Conservation (phyloP, 768 basidiomycete genomes). For the Guyanaporus albipodus region DNA sequence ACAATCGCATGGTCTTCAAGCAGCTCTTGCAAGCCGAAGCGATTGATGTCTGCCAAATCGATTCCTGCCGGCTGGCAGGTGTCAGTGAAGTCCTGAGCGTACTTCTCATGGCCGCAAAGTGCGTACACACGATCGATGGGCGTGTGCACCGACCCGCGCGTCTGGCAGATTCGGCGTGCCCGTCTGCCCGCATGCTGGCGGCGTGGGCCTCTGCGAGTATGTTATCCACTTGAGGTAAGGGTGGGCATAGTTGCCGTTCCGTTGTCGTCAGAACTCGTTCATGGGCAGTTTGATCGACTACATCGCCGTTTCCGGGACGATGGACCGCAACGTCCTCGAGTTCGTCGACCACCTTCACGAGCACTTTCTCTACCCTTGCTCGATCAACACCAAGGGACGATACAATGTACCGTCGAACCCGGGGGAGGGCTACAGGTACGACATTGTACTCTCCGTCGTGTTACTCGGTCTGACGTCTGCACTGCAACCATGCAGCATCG, state of each 20-base stretch:
- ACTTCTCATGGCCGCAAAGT: slow-evolving; percentile 91
- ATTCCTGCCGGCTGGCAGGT: slow-evolving; percentile 89
- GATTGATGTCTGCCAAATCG: slow-evolving; percentile 94
- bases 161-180: slow-evolving; percentile 73
- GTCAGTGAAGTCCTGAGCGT: slow-evolving; percentile 95
- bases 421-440: slow-evolving; percentile 62
- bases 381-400: slow-evolving; percentile 78
- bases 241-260: neutral
- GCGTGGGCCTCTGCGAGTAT: slow-evolving; percentile 93
- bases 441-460: neutral
- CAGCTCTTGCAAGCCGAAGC: slow-evolving; percentile 90
- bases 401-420: slow-evolving; percentile 83
- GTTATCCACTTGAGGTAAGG: slow-evolving; percentile 76
- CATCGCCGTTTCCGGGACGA: slow-evolving; percentile 83
- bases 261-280: slow-evolving; percentile 2
- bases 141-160: slow-evolving; percentile 2
- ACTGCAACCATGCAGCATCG: slow-evolving; percentile 55
- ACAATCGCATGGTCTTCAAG: slow-evolving; percentile 97
- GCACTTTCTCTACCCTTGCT: slow-evolving; percentile 85
- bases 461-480: neutral
- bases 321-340: slow-evolving; percentile 93
- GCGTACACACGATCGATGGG: slow-evolving; percentile 17
- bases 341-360: slow-evolving; percentile 91
- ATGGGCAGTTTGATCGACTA: slow-evolving; percentile 80
- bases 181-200: slow-evolving; percentile 94